A percentile compares a stretch with the other conserved stretches of the same genome.
Evolutionary conservation across 306 rosid species (phyloP).

Genomic region (Cicer cuneatum): DNA sequence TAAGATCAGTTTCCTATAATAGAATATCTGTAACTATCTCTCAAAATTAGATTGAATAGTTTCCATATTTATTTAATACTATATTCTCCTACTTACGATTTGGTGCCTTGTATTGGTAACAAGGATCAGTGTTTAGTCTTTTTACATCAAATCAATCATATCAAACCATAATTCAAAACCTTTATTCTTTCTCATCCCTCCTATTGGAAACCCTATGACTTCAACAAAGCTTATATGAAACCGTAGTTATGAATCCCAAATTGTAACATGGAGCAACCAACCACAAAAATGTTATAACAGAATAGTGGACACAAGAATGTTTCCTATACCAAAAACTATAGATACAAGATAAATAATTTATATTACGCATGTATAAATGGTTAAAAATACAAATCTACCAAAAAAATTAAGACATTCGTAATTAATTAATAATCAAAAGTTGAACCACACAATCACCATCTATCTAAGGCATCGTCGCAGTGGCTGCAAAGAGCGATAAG

Average conservation of each 20-base stretch:
- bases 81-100: not conserved
- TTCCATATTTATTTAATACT: not conserved
- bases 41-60: not conserved
- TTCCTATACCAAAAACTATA: not conserved
- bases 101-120: not conserved
- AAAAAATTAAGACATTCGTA: not conserved
- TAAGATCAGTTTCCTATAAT: not conserved
- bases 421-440: not conserved
- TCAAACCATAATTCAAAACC: not conserved
- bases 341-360: not conserved
- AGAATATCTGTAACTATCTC: not conserved
- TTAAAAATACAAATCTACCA: not conserved
- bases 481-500: too few species aligned
- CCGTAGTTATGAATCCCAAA: not conserved
- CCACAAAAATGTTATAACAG: not conserved
- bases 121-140: not conserved
- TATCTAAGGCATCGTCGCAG: too few species aligned
- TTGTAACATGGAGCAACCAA: not conserved
- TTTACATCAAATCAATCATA: not conserved
- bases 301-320: not conserved
- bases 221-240: not conserved
- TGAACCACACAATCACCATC: not conserved
- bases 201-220: not conserved
- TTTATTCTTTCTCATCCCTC: not conserved
- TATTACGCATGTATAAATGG: not conserved